Conservation (phyloP, 805 yeast species). For the Pichia kluyveri region DNA sequence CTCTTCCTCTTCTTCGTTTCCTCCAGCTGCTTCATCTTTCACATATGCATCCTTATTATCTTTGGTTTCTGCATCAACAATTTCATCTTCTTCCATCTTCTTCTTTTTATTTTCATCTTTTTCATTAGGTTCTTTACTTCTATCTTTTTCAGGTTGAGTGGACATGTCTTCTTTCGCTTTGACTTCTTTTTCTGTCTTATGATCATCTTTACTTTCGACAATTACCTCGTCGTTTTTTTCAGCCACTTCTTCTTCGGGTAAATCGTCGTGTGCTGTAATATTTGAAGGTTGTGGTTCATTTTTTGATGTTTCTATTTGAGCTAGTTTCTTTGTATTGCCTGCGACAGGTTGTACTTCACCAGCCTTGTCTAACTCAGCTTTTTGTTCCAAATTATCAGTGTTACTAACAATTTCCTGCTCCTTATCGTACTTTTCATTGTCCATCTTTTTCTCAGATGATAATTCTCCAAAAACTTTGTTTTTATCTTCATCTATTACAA, state of each 20-base stretch:
- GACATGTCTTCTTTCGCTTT: too few species aligned
- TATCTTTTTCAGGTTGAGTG: too few species aligned
- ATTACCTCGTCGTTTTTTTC: too few species aligned
- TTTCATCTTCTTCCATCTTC: not conserved
- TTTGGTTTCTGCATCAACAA: not conserved
- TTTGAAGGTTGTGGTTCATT: too few species aligned
- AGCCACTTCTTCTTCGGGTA: too few species aligned
- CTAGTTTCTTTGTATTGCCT: too few species aligned
- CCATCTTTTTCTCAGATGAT: not conserved
- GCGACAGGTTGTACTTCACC: too few species aligned
- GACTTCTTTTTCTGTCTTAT: too few species aligned
- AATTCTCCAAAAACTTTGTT: conserved; percentile 2
- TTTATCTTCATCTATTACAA: conserved; percentile 6
- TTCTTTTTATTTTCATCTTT: not conserved
- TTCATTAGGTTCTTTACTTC: too few species aligned
- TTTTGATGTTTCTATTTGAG: too few species aligned
- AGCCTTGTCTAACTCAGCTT: not conserved
- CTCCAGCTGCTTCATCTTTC: not conserved
- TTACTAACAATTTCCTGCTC: not conserved
- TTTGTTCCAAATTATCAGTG: not conserved
- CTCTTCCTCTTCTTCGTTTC: conserved; percentile 2
- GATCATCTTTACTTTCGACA: too few species aligned
- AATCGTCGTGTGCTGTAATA: too few species aligned
- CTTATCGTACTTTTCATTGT: not conserved
- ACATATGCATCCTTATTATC: not conserved